These are phyloP conservation scores for Trypanosoma vivax DNA, from an alignment of 208 protist genomes.

Conservation along the genomic window DNA sequence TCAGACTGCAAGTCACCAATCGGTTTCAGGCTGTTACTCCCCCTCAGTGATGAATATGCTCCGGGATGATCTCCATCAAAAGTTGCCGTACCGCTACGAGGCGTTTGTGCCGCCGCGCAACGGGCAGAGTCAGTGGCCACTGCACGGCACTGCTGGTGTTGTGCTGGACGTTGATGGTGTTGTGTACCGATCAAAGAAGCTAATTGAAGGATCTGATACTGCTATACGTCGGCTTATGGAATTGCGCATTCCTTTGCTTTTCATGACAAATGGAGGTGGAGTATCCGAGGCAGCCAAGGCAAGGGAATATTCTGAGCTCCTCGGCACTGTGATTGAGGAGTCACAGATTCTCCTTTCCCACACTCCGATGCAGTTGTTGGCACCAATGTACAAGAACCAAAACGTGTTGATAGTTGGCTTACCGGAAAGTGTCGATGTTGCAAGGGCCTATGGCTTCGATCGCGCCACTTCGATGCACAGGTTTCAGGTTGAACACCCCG, in stretches of 20 bases:
- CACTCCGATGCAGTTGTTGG: slow-evolving; percentile 76
- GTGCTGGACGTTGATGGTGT: slow-evolving; percentile 87
- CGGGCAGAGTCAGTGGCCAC: slow-evolving; percentile 34
- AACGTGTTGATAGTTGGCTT: slow-evolving; percentile 66
- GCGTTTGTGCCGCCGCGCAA: slow-evolving; percentile 23
- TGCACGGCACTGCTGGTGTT: slow-evolving; percentile 69
- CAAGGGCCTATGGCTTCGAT: slow-evolving; percentile 63
- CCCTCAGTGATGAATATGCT: slow-evolving; percentile 32
- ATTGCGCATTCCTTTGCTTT: slow-evolving; percentile 72
- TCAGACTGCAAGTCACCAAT: slow-evolving; percentile 5
- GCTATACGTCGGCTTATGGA: slow-evolving; percentile 54
- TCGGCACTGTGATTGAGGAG: slow-evolving; percentile 43
- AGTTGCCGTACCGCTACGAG: slow-evolving; percentile 73
- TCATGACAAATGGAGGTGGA: slow-evolving; percentile 80
- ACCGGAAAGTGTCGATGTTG: slow-evolving; percentile 38
- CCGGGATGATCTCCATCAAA: slow-evolving; percentile 43
- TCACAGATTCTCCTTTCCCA: slow-evolving; percentile 66
- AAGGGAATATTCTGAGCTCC: slow-evolving; percentile 44
- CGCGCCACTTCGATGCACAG: slow-evolving; percentile 58
- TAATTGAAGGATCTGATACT: slow-evolving; percentile 65
- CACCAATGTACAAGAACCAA: slow-evolving; percentile 28
- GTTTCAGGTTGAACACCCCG: slow-evolving; percentile 70
- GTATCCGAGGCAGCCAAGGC: slow-evolving; percentile 70
- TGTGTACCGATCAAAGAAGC: slow-evolving; percentile 46
- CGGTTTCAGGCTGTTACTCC: slow-evolving; percentile 30